A percentile compares a stretch with the other conserved stretches of the same genome.
phyloP scores from a whole-genome alignment of 2,329 filamentous ascomycete species.

The Alternaria gaisen region DNA sequence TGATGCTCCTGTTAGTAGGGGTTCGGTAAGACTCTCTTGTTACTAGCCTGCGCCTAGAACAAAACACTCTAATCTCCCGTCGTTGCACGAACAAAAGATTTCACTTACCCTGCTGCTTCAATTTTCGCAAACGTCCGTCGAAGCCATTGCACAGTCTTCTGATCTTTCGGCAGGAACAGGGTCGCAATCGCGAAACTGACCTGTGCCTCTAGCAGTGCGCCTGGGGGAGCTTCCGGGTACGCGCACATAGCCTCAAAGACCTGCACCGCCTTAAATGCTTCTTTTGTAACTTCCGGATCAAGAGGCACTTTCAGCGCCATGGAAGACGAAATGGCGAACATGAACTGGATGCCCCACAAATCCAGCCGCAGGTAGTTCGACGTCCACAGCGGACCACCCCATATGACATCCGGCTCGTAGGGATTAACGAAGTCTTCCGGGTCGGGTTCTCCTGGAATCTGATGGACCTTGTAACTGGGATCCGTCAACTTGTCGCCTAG shows the following conservation, averaged over 20 bases:
- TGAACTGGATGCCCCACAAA: constrained; percentile 78
- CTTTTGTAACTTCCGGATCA: constrained; percentile 63
- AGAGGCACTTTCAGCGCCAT: constrained; percentile 62
- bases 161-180: constrained; percentile 81
- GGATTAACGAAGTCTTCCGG: constrained; percentile 77
- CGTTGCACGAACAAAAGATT: background rate
- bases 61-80: background rate
- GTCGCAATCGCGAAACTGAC: constrained; percentile 78
- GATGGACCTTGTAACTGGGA: constrained; percentile 68
- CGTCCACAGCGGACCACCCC: constrained; percentile 71
- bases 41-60: background rate
- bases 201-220: constrained; percentile 76
- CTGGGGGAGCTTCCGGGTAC: constrained; percentile 74
- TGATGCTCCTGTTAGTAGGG: constrained; percentile 50
- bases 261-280: constrained; percentile 76
- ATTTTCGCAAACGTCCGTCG: constrained; percentile 79
- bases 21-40: background rate
- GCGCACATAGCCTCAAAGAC: constrained; percentile 80
- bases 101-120: constrained; percentile 78
- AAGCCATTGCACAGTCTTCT: constrained; percentile 78
- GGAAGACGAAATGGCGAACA: constrained; percentile 80
- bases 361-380: constrained; percentile 80
- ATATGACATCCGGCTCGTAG: constrained; percentile 73
- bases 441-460: constrained; percentile 66
- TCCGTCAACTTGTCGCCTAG: constrained; percentile 71